phyloP scores from a whole-genome alignment of 1,284 basidiomycete species.

The Trichosporon ovoides region DNA sequence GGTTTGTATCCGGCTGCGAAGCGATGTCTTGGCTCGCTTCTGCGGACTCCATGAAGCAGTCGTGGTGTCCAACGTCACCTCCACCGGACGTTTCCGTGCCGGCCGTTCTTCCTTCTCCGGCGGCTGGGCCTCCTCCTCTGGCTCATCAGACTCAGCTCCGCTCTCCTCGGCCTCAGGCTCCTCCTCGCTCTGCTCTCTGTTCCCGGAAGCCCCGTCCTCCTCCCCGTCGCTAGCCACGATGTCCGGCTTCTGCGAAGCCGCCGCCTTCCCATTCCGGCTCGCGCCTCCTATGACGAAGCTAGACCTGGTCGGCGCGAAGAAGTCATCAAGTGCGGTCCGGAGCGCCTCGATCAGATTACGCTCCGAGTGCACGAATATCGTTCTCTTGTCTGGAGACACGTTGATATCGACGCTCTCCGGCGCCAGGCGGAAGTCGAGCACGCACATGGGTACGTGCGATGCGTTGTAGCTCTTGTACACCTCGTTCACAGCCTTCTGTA shows the following conservation, averaged over 20 bases:
- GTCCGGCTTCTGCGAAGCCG: slow-evolving; percentile 1
- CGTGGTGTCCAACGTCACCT: slow-evolving; percentile 26
- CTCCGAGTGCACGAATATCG: slow-evolving; percentile 87
- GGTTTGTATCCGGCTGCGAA: not conserved
- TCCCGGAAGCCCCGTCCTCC: slow-evolving; percentile 20
- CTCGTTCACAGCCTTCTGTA: slow-evolving; percentile 83
- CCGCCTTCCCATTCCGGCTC: slow-evolving; percentile 26
- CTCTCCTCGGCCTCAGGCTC: slow-evolving; percentile 11
- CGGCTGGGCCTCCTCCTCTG: not conserved
- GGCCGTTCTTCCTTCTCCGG: not conserved
- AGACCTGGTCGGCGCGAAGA: slow-evolving; percentile 63
- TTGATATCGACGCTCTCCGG: slow-evolving; percentile 88
- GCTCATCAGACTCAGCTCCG: not conserved
- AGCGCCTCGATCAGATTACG: slow-evolving; percentile 70
- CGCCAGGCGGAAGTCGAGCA: slow-evolving; percentile 77
- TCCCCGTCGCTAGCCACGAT: slow-evolving; percentile 16
- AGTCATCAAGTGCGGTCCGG: slow-evolving; percentile 63
- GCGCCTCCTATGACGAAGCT: slow-evolving; percentile 59
- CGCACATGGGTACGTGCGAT: slow-evolving; percentile 71
- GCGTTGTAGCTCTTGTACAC: slow-evolving; percentile 79
- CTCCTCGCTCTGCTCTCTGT: slow-evolving; percentile 6
- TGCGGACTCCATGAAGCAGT: slow-evolving; percentile 27
- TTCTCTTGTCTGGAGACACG: slow-evolving; percentile 93
- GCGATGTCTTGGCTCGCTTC: slow-evolving; percentile 5
- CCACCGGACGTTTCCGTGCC: not conserved